A percentile compares a stretch with the other conserved stretches of the same genome.
These are phyloP conservation scores for Boletus reticuloceps DNA, from an alignment of 768 basidiomycete genomes.

Conservation along the genomic window DNA sequence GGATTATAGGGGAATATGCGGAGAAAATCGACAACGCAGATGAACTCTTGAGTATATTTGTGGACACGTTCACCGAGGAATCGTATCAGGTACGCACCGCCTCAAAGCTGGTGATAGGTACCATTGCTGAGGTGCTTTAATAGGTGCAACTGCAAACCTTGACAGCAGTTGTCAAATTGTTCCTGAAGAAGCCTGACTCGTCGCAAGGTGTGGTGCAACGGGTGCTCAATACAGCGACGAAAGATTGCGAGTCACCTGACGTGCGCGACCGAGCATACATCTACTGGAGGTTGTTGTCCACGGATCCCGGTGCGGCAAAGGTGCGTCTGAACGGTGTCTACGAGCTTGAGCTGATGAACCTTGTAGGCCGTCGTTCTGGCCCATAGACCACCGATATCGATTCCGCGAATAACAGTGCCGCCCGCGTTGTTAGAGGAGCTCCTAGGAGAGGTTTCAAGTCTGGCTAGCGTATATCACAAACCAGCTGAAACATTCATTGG, in stretches of 20 bases:
- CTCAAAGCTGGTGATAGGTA: not conserved
- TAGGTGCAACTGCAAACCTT: slow-evolving; percentile 78
- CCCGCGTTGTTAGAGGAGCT: slow-evolving; percentile 88
- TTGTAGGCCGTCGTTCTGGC: slow-evolving; percentile 81
- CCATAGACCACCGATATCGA: slow-evolving; percentile 87
- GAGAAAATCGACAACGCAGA: slow-evolving; percentile 97
- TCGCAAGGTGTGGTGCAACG: slow-evolving; percentile 90
- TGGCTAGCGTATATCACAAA: slow-evolving; percentile 97
- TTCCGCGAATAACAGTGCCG: slow-evolving; percentile 88
- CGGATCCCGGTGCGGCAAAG: slow-evolving; percentile 95
- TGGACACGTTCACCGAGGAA: slow-evolving; percentile 92
- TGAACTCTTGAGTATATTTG: slow-evolving; percentile 85
- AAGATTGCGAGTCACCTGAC: slow-evolving; percentile 95
- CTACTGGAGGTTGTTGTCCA: slow-evolving; percentile 94
- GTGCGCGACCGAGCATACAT: slow-evolving; percentile 97
- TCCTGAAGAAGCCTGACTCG: slow-evolving; percentile 90
- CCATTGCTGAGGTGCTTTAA: not conserved
- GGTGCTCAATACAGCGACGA: slow-evolving; percentile 92
- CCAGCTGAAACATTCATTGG: slow-evolving; percentile 96
- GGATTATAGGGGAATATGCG: slow-evolving; percentile 99
- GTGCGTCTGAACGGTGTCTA: slow-evolving; percentile 34
- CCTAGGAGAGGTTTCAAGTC: slow-evolving; percentile 79
- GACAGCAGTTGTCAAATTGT: slow-evolving; percentile 96
- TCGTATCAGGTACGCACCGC: slow-evolving; percentile 66
- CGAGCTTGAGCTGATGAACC: not conserved